Percentiles rank a stretch among this genome's conserved stretches.
Evolutionary conservation across 1,284 basidiomycete species (phyloP).

Genomic region (Cystobasidium sp.): DNA sequence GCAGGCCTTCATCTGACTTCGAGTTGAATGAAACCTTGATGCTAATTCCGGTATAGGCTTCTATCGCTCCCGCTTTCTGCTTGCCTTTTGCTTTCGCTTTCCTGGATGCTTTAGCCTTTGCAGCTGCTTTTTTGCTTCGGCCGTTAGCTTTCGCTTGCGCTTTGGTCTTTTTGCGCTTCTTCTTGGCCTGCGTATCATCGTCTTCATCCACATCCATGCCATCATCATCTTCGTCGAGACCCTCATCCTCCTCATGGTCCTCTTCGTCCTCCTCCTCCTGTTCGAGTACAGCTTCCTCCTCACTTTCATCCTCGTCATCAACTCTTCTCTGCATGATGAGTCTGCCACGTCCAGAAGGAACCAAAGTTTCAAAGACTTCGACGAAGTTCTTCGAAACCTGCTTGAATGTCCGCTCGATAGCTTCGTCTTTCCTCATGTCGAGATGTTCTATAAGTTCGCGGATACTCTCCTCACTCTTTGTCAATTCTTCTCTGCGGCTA

Average conservation of each 20-base stretch:
- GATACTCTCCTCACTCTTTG: slow-evolving; percentile 85
- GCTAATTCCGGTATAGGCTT: slow-evolving; percentile 94
- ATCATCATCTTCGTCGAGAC: slow-evolving; percentile 29
- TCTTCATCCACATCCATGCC: slow-evolving; percentile 67
- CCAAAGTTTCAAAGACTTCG: slow-evolving; percentile 96
- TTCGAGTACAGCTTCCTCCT: slow-evolving; percentile 58
- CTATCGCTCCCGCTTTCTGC: slow-evolving; percentile 68
- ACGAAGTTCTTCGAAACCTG: slow-evolving; percentile 96
- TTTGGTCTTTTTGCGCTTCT: slow-evolving; percentile 23
- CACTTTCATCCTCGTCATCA: slow-evolving; percentile 63
- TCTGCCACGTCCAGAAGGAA: slow-evolving; percentile 86
- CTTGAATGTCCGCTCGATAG: slow-evolving; percentile 97
- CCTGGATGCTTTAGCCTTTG: slow-evolving; percentile 4
- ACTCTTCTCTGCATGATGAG: slow-evolving; percentile 89
- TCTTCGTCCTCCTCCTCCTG: slow-evolving; percentile 61
- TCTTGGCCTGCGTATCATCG: slow-evolving; percentile 72
- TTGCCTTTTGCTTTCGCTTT: slow-evolving; percentile 57
- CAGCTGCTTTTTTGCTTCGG: background rate
- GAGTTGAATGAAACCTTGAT: slow-evolving; percentile 99
- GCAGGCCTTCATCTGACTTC: slow-evolving; percentile 91
- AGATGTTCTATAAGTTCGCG: slow-evolving; percentile 92
- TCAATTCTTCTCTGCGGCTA: slow-evolving; percentile 83
- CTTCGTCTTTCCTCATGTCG: slow-evolving; percentile 96
- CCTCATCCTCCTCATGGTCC: slow-evolving; percentile 67
- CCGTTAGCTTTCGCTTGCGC: background rate